Evolutionary conservation across 1,284 basidiomycete species (phyloP).

Genomic region (Calocybe gambosa): DNA sequence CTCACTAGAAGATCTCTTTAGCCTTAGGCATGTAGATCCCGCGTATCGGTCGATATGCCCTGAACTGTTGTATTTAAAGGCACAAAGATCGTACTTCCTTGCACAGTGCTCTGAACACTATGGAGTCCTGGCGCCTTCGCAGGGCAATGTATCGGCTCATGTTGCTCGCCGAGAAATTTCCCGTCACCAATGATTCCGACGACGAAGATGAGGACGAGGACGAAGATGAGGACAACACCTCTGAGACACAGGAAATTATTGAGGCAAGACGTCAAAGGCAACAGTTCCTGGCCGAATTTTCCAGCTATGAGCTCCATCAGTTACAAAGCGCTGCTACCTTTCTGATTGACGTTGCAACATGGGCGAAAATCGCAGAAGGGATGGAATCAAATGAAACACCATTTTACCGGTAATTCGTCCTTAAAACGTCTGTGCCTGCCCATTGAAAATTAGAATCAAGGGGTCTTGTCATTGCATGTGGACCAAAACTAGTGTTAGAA

Average conservation of each 20-base stretch:
- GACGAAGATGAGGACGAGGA: slow-evolving; percentile 4
- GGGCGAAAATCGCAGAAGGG: background rate
- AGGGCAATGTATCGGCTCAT: slow-evolving; percentile 27
- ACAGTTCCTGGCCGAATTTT: slow-evolving; percentile 18
- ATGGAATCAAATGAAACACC: slow-evolving; percentile 2
- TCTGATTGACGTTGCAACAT: slow-evolving; percentile 16
- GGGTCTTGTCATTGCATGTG: slow-evolving; percentile 13
- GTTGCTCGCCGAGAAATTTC: slow-evolving; percentile 20
- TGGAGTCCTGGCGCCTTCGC: slow-evolving; percentile 28
- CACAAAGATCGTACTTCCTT: slow-evolving; percentile 25
- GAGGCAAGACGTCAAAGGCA: slow-evolving; percentile 12
- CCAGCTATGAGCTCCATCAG: slow-evolving; percentile 23
- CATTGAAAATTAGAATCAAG: background rate
- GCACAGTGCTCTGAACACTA: slow-evolving; percentile 21
- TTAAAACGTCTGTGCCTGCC: background rate
- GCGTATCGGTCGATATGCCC: background rate
- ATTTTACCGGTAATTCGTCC: background rate
- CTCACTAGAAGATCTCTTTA: slow-evolving; percentile 29
- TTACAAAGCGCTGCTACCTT: slow-evolving; percentile 22
- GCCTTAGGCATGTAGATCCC: slow-evolving; percentile 21
- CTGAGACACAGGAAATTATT: slow-evolving; percentile 2
- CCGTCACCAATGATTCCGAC: background rate
- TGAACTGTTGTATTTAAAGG: slow-evolving; percentile 15
- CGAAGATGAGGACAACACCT: slow-evolving; percentile 12
- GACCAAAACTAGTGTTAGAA: slow-evolving; percentile 12